phyloP scores from a whole-genome alignment of 139 green algal species.

The Picochlorum sp. region DNA sequence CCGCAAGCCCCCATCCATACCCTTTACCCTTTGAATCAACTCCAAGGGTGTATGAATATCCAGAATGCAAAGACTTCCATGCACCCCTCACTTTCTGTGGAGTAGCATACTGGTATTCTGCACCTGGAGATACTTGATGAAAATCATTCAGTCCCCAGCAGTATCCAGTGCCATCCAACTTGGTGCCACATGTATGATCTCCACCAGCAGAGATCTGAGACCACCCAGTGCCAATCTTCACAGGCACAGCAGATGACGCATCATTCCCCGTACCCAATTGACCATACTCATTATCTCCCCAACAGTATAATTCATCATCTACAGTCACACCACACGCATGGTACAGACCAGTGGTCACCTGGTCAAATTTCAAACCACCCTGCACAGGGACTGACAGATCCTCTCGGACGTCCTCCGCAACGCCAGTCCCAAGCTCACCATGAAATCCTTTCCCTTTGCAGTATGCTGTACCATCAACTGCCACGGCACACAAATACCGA shows the following conservation, averaged over 20 bases:
- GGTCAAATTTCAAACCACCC: background rate
- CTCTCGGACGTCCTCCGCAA: background rate
- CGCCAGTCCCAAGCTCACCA: background rate
- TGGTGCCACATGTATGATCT: background rate
- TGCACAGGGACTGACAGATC: background rate
- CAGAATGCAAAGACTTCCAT: background rate
- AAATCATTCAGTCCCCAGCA: constrained; percentile 7
- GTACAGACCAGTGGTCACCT: background rate
- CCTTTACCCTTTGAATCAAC: background rate
- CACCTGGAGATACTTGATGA: background rate
- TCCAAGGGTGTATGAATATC: background rate
- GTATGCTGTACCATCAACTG: background rate
- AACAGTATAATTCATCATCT: background rate
- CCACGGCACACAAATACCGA: background rate
- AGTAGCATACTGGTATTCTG: background rate
- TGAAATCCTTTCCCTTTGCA: background rate
- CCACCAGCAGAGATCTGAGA: background rate
- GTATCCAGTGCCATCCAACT: constrained; percentile 1
- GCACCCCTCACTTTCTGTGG: background rate
- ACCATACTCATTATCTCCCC: constrained; percentile 1
- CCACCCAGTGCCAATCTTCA: background rate
- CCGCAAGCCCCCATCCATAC: background rate
- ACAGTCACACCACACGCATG: constrained; percentile 1
- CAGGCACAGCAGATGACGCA: background rate
- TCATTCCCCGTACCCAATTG: background rate